Evolutionary conservation across 768 basidiomycete species (phyloP), one percentile per base, ranked within the genome.

Genomic region (Russula sp.): DNA sequence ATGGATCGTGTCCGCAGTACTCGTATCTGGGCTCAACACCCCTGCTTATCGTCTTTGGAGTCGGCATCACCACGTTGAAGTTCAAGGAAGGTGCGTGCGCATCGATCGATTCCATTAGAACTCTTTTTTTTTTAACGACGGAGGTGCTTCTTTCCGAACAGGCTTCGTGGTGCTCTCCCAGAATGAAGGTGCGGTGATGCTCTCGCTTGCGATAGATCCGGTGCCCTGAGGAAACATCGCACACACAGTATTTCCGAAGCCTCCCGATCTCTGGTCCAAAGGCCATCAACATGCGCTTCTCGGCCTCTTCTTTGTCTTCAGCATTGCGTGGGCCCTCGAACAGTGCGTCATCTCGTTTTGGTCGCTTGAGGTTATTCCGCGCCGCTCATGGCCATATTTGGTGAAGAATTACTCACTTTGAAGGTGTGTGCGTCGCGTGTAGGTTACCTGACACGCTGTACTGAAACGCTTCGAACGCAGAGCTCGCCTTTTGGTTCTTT

Each of bases 401-500:
- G 10, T 50, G 10, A 64, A 91, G 89, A 14, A 79, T 89, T 42
- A 90, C 91, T 2, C 90, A 92, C 73, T 80, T 92, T 34, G 90
- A 93, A 84, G 89, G 89, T 84, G 68, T 39, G 69, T 52, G 16
- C 45, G 18, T 6, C 22, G 4, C 44, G 44, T 37, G n/a, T 18
- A 35, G 10, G 35, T 37, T 37, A 10, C 7, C 35, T 37, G 35
- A 37, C 4, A 37, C 10, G 7, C 2, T 27, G 27, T 27, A 2
- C 1, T 31, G 48, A 14, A 40, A 45, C 10, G n/a, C 13, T 20
- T 31, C 42, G 42, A 27, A 48, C 16, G 7, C 55, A 90, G 89
- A 91, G 71, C 79, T 92, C 14, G 78, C 85, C 0, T 92, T 91
- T 70, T 93, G 91, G 91, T 70, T 92, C 34, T 93, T 92, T 72